Evolutionary conservation across 148 eudicot genomes (phyloP), one percentile per base, ranked within the genome.

Genomic region (Camellia lanceoleosa): DNA sequence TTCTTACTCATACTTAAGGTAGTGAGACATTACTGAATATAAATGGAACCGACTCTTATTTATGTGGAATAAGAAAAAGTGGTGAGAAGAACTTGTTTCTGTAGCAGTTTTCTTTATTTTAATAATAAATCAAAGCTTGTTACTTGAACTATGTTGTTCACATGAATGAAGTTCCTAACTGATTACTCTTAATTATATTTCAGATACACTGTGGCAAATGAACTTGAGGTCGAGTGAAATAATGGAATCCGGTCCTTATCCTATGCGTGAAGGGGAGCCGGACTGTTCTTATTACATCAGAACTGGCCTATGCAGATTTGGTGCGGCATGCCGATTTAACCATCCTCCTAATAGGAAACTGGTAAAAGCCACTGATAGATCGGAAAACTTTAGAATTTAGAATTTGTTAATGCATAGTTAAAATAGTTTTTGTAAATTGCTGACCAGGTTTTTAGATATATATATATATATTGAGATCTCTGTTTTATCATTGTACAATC

Each of bases 281-380:
- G 98, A 96, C 78, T 96, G 99, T 88, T 92, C 98, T 18, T 96
- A 90, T 84, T 96, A 93, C 85, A 90, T 92, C 82, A 87, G 99
- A 85, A 96, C 99, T 11, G 99, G 99, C 72, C 89, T 92, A 47
- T 96, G 99, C 87, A 89, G 98, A 88, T 96, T 92, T 82, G 99
- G 99, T 78, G 77, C 85, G 12, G 86, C 95, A 41, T 96, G 99
- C 80, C 92, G 98, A 68, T 93, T 93, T 81, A 96, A 96, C 84
- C 99, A 96, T 83, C 97, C 99, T 81, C 87, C 95, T 73, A 92
- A 94, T 73, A 90, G 99, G 81, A 88, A 89, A 87, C 87, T 92
- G 89, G 99, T 96, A 92, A 88, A 88, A 72, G 61, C 64, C 38
- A 43, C 49, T 54, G 49, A 52, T 71, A 1, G 20, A 42, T 46